A percentile compares a stretch with the other conserved stretches of the same genome.
These are phyloP conservation scores for Copromyces sp. DNA, from an alignment of 495 filamentous ascomycete genomes.

Conservation along the genomic window DNA sequence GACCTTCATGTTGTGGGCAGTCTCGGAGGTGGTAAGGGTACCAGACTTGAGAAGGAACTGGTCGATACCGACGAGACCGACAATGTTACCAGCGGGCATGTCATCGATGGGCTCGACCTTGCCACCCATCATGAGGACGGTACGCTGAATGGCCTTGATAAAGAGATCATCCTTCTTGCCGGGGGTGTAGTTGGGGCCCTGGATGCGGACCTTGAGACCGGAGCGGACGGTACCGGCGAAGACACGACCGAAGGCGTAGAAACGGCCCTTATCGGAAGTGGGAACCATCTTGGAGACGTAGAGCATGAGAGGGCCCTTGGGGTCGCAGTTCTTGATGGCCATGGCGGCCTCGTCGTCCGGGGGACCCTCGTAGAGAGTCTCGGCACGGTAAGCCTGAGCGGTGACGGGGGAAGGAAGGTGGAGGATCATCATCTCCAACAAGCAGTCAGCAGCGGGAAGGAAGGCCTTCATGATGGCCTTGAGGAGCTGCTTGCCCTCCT, in stretches of 20 bases:
- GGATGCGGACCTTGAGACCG: constrained; percentile 99
- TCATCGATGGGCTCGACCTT: constrained; percentile 99
- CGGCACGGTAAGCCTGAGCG: constrained; percentile 95
- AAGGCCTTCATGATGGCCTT: constrained; percentile 98
- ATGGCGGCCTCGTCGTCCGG: constrained; percentile 82
- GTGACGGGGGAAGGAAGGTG: constrained; percentile 94
- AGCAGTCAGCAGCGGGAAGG: constrained; percentile 92
- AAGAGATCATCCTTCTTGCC: constrained; percentile 98
- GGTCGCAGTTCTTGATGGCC: constrained; percentile 94
- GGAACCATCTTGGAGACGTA: constrained; percentile 99
- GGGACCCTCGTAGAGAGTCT: constrained; percentile 98
- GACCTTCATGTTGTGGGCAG: constrained; percentile 99
- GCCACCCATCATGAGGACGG: constrained; percentile 99
- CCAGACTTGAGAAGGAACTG: constrained; percentile 99
- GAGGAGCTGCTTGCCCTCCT: constrained; percentile 92
- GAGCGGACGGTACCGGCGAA: constrained; percentile 96
- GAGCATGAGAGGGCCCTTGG: constrained; percentile 97
- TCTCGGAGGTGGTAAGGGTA: constrained; percentile 94
- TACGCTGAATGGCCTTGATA: constrained; percentile 99
- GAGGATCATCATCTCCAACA: constrained; percentile 99
- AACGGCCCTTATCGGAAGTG: constrained; percentile 98
- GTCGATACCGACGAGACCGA: constrained; percentile 97
- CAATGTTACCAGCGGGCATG: constrained; percentile 98
- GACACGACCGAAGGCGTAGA: constrained; percentile 99
- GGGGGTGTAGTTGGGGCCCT: constrained; percentile 96